Base-by-base conservation (phyloP, 306 rosid genomes). In the Prunus kanzakura region DNA sequence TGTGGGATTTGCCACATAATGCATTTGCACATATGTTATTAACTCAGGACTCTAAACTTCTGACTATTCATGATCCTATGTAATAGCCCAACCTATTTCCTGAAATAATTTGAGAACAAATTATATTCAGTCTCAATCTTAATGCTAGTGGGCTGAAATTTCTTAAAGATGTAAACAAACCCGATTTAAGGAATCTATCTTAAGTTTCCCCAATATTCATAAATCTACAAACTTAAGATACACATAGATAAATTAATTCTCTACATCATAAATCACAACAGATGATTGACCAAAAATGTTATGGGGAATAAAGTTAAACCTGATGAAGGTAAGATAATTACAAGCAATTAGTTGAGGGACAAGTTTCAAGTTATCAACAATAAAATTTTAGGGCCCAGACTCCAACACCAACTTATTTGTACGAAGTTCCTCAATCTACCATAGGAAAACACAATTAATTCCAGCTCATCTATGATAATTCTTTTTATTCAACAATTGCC, bases 1-100 rank as follows among this genome's bases (percentile, higher is more conserved):
- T 13, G 65, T 50, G 71, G 50, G 68, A 69, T 68, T 65, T 52
- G 60, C 68, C 14, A 50, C 58, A 64, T 41, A 67, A 11, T 57
- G 50, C 58, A 75, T 52, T 68, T 50, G 65, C 43, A 80, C 80
- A 72, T 50, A 18, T 43, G 57, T n/a, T 23, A 45, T 32, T 12
- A 58, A 15, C n/a, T 60, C 27, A 45, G 77, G 3, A 57, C 2
- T n/a, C 19, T 6, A 41, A 56, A 41, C 55, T 41, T 60, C 18
- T 22, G 19, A 45, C 23, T 22, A 8, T 70, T 23, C 35, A 72
- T 23, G 19, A 72, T 15, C 10, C 62, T 3, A 3, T 16, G 38
- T 11, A 0, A 14, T 71, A 55, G 46, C 27, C 8, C 6, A 71
- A 20, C 65, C 50, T 20, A 71, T 13, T 8, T 38, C 18, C 2